A percentile compares a stretch with the other conserved stretches of the same genome.
These are phyloP conservation scores for Lachnellula suecica DNA, from an alignment of 2,329 filamentous ascomycete genomes.

Conservation along the genomic window DNA sequence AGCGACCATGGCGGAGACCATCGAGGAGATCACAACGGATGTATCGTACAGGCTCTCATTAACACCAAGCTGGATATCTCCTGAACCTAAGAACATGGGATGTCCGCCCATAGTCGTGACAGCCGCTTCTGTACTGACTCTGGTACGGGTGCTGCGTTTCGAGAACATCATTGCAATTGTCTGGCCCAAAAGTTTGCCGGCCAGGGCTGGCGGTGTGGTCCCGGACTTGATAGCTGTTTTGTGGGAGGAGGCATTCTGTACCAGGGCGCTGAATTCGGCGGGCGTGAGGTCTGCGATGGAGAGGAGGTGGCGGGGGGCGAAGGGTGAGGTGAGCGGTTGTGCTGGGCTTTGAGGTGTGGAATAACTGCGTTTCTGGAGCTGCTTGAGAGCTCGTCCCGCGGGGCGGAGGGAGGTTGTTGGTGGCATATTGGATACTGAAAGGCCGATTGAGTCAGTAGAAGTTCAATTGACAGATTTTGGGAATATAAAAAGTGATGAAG, in stretches of 20 bases:
- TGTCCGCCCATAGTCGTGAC: conserved; percentile 86
- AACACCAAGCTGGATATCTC: conserved; percentile 94
- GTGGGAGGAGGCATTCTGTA: conserved; percentile 76
- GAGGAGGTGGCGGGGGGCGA: conserved; percentile 80
- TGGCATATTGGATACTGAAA: conserved; percentile 16
- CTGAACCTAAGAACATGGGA: conserved; percentile 93
- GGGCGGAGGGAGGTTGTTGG: conserved; percentile 21
- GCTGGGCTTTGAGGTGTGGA: conserved; percentile 16
- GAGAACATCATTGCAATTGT: conserved; percentile 95
- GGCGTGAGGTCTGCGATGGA: conserved; percentile 85
- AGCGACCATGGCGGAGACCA: conserved; percentile 81
- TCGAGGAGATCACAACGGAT: conserved; percentile 87
- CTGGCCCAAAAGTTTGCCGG: conserved; percentile 66
- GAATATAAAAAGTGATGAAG: too few species aligned
- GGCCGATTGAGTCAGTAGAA: conserved; percentile 15
- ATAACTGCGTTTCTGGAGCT: conserved; percentile 21
- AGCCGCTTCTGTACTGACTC: conserved; percentile 90
- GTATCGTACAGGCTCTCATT: conserved; percentile 97
- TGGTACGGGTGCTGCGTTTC: conserved; percentile 91
- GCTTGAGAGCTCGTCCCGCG: conserved; percentile 23
- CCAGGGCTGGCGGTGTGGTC: conserved; percentile 56
- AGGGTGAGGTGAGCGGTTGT: conserved; percentile 39
- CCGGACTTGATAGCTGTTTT: conserved; percentile 77
- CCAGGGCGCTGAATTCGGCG: conserved; percentile 75
- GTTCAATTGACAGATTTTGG: conserved; percentile 11